Conservation (phyloP, 2,329 filamentous ascomycete species). For the Dactylonectria macrodidyma region DNA sequence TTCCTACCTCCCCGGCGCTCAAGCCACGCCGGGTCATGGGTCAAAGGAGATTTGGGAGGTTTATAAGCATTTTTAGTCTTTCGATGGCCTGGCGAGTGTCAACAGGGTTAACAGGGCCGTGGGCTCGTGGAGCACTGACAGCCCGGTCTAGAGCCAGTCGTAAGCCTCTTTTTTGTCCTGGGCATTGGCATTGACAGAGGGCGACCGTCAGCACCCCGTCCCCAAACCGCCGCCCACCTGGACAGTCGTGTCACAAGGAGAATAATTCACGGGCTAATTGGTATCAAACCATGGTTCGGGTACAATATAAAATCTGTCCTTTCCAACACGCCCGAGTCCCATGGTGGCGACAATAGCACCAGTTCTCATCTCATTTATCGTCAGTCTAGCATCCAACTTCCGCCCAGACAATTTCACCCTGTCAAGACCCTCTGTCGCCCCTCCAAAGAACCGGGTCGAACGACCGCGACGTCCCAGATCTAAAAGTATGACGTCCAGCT, state of each 20-base stretch:
- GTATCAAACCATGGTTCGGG: background rate
- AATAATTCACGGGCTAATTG: too few relatives aligned
- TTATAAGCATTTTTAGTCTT: constrained; percentile 18
- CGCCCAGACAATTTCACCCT: too few relatives aligned
- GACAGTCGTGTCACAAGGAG: too few relatives aligned
- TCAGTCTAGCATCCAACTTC: too few relatives aligned
- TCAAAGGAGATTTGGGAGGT: constrained; percentile 12
- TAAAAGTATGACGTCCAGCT: background rate
- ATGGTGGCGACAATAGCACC: too few relatives aligned
- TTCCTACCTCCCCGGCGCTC: constrained; percentile 28
- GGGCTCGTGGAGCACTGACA: constrained; percentile 1
- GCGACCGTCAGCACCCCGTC: constrained; percentile 18
- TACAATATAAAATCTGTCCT: too few relatives aligned
- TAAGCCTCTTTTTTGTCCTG: constrained; percentile 9
- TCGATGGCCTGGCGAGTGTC: background rate
- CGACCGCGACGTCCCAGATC: too few relatives aligned
- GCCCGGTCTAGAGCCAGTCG: constrained; percentile 4
- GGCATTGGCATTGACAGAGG: constrained; percentile 1
- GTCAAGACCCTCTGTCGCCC: too few relatives aligned
- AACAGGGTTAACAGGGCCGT: constrained; percentile 19
- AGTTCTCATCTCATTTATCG: too few relatives aligned
- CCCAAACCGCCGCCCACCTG: background rate
- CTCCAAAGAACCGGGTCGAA: too few relatives aligned
- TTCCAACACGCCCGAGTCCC: too few relatives aligned
- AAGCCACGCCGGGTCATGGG: constrained; percentile 28